A percentile compares a stretch with the other conserved stretches of the same genome.
These are phyloP conservation scores for Xylaria polymorpha DNA, from an alignment of 2,329 filamentous ascomycete genomes.

Conservation along the genomic window DNA sequence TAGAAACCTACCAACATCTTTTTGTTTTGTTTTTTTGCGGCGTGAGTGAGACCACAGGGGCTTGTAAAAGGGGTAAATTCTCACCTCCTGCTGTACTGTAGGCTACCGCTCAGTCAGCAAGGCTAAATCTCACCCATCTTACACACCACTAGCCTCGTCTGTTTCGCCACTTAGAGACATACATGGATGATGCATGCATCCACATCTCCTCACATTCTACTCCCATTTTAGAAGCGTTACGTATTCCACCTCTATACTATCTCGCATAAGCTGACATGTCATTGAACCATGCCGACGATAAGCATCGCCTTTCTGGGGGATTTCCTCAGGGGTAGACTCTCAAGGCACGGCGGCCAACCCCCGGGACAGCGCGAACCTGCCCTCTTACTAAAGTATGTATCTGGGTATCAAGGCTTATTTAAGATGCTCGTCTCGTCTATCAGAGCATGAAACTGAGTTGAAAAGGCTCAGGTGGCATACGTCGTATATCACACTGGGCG, in stretches of 20 bases:
- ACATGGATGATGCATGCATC: not conserved
- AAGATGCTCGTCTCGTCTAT: not conserved
- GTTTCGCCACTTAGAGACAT: not conserved
- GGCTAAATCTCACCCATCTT: slow-evolving; percentile 10
- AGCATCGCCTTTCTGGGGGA: not conserved
- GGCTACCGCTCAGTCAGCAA: slow-evolving; percentile 5
- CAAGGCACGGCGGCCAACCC: too few species aligned
- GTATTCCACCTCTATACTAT: not conserved
- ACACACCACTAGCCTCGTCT: slow-evolving; percentile 9
- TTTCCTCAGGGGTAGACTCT: not conserved
- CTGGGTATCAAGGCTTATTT: not conserved
- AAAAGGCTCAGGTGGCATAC: not conserved
- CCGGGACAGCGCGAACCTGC: not conserved
- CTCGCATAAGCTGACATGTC: not conserved
- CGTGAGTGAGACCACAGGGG: not conserved
- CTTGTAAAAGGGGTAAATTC: not conserved
- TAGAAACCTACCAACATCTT: not conserved
- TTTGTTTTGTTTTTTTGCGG: not conserved
- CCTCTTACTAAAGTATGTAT: not conserved
- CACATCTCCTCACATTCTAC: not conserved
- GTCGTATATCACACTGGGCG: too few species aligned
- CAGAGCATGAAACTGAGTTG: not conserved
- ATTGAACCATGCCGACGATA: not conserved
- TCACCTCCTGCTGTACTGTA: not conserved
- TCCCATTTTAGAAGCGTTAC: not conserved